Conservation (phyloP, 345 rosid genomes). For the Dovyalis caffra region DNA sequence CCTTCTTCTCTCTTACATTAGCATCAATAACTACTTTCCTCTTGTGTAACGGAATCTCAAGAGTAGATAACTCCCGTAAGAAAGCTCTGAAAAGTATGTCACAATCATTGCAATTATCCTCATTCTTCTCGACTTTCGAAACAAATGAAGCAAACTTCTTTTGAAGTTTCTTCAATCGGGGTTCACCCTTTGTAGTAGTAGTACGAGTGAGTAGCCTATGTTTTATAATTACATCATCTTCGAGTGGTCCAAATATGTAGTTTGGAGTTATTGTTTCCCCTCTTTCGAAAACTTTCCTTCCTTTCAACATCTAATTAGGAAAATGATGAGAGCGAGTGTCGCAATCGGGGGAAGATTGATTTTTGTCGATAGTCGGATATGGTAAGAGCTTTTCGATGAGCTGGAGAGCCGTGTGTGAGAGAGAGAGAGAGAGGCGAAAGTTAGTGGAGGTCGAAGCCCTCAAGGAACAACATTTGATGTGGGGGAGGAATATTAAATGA, state of each 20-base stretch:
- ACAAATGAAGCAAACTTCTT: constrained; percentile 87
- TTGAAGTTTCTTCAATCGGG: constrained; percentile 91
- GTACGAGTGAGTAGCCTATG: constrained; percentile 91
- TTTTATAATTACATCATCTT: constrained; percentile 82
- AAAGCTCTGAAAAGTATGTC: constrained; percentile 68
- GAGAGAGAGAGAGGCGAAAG: too few species aligned
- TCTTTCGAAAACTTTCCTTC: constrained; percentile 67
- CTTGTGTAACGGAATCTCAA: constrained; percentile 92
- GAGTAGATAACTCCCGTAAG: constrained; percentile 78
- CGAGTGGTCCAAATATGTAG: constrained; percentile 77
- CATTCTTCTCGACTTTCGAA: constrained; percentile 70
- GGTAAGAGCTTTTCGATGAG: too few species aligned
- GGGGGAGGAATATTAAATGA: too few species aligned
- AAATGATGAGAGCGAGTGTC: too few species aligned
- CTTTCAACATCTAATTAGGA: constrained; percentile 59
- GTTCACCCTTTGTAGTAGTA: constrained; percentile 94
- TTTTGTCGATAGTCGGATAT: too few species aligned
- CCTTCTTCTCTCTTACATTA: constrained; percentile 78
- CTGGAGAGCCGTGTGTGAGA: too few species aligned
- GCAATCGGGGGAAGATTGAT: too few species aligned
- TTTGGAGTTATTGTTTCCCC: constrained; percentile 66
- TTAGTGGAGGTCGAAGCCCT: too few species aligned
- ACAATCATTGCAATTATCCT: constrained; percentile 62
- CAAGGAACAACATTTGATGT: too few species aligned
- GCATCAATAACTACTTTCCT: constrained; percentile 80